These are phyloP conservation scores for Pouteria campechiana DNA, from an alignment of 179 eudicot species.

Conservation along the genomic window DNA sequence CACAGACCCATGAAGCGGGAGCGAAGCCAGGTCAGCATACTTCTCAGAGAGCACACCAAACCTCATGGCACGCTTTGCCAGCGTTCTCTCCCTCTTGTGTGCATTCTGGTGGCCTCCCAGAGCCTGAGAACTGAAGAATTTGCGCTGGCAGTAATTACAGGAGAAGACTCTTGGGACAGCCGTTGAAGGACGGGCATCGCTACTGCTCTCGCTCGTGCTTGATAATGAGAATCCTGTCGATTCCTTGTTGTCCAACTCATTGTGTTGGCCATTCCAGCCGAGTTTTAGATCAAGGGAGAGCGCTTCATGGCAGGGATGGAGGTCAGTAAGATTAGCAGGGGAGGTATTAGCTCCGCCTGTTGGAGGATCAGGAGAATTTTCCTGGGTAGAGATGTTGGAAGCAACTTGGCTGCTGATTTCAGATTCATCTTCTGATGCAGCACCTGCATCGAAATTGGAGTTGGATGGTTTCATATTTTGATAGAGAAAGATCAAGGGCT, in stretches of 20 bases:
- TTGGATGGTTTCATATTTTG: conserved; percentile 3
- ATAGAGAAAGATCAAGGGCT: conserved; percentile 2
- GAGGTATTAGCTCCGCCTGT: conserved; percentile 2
- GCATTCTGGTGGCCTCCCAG: conserved; percentile 50
- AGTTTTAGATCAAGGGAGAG: conserved; percentile 26
- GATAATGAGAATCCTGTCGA: conserved; percentile 6
- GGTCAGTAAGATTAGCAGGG: background rate
- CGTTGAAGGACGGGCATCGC: conserved; percentile 4
- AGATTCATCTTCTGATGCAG: conserved; percentile 11
- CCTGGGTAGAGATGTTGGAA: conserved; percentile 17
- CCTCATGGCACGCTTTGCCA: conserved; percentile 26
- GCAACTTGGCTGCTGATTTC: conserved; percentile 17
- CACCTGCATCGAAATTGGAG: conserved; percentile 7
- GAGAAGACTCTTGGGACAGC: conserved; percentile 18
- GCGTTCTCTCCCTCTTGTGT: conserved; percentile 31
- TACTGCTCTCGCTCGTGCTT: conserved; percentile 25
- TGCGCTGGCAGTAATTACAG: conserved; percentile 35
- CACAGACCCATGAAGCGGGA: conserved; percentile 22
- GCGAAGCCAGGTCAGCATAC: conserved; percentile 19
- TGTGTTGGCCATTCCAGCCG: conserved; percentile 1
- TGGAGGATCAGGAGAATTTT: conserved; percentile 3
- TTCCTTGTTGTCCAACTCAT: background rate
- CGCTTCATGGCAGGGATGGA: conserved; percentile 1
- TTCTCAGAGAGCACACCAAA: conserved; percentile 23
- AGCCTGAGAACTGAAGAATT: conserved; percentile 39